phyloP scores from a whole-genome alignment of 257 asterid species.

The Haberlea rhodopensis region DNA sequence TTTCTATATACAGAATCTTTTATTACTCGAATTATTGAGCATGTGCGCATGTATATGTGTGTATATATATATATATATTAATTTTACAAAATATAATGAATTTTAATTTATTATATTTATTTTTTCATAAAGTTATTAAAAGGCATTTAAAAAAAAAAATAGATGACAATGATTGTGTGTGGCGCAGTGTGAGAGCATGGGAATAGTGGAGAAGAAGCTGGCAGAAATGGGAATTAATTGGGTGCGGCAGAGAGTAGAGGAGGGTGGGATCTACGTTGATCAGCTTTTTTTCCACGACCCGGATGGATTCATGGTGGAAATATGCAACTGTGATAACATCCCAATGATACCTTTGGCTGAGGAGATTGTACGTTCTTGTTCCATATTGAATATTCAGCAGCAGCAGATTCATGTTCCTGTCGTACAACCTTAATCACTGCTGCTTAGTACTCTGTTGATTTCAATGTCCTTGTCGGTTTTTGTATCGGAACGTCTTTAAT shows the following conservation, averaged over 20 bases:
- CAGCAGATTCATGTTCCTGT: background rate
- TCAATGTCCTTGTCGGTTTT: no score
- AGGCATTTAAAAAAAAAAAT: no score
- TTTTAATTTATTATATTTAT: no score
- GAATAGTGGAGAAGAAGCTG: slow-evolving; percentile 52
- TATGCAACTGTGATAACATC: slow-evolving; percentile 65
- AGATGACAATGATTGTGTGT: no score
- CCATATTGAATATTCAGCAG: background rate
- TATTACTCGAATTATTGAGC: no score
- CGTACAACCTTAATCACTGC: background rate
- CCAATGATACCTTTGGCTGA: background rate
- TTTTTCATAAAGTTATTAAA: no score
- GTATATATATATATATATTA: no score
- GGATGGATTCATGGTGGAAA: slow-evolving; percentile 80
- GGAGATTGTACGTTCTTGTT: background rate
- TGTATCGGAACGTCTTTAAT: no score
- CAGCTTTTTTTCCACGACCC: slow-evolving; percentile 76
- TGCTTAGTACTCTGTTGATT: no score
- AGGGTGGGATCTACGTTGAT: slow-evolving; percentile 42
- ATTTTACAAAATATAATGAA: no score
- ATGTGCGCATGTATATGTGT: no score
- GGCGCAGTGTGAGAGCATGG: slow-evolving; percentile 61
- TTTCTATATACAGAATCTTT: no score
- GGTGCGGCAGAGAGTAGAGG: slow-evolving; percentile 56
- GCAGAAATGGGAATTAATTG: slow-evolving; percentile 38